Evolutionary conservation across 148 eudicot species (phyloP), one percentile per base, ranked within the genome.

Genomic region (Spergularia bocconei): DNA sequence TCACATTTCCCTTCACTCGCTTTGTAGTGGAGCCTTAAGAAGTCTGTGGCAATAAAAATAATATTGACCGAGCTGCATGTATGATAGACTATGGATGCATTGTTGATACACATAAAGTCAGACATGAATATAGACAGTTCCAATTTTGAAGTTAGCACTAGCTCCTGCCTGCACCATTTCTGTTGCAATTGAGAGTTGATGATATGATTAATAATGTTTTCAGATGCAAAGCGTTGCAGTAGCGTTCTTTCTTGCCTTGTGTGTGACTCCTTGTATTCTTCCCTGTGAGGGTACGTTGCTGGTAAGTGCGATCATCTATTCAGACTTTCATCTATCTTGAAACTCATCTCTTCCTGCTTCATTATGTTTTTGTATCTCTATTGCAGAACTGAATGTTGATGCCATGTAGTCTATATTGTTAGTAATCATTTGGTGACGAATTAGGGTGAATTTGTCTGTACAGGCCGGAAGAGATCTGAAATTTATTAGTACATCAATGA

Each of bases 251-350:
- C 75, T 91, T 69, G 89, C 98, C 11, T 78, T 92, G 76, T 84
- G 86, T 72, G 79, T 91, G 72, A 86, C 97, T 54, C 90, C 99
- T 39, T 79, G 88, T 72, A 81, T 90, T 71, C 98, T 90, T 80
- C 84, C 93, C 75, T 91, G 91, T 66, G 99, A 96, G 79, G 99
- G 99, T 62, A 89, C 99, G 51, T 84, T 96, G 82, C 87, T 92
- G 97, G 99, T 96, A 88, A 65, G 65, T 61, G 23, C 17, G 36
- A 21, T 6, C 38, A 17, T 36, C 23, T 72, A 21, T 61, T 54
- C 21, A 13, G 16, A 51, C 64, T 10, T 25, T 66, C 39, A 48
- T 13, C 41, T 67, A 17, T 59, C n/a, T 51, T 16, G 48, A 63
- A 29, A 63, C 51, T 29, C n/a, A 15, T 13, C 16, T 60, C 11